A percentile compares a stretch with the other conserved stretches of the same genome.
Evolutionary conservation across 2,329 filamentous ascomycete species (phyloP).

Genomic region (Colletotrichum filicis): DNA sequence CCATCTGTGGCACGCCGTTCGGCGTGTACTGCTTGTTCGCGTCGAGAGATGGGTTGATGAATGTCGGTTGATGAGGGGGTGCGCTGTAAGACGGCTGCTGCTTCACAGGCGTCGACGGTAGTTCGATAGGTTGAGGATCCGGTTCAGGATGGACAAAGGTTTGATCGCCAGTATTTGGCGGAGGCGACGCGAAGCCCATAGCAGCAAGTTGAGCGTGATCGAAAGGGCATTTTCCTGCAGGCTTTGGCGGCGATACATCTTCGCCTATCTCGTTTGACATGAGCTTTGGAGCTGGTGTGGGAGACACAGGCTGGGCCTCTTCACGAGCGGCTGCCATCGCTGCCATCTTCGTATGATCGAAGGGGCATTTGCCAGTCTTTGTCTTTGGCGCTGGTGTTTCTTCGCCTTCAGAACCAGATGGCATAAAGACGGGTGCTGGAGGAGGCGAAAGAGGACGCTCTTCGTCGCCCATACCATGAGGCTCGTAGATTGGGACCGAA

Average conservation of each 20-base stretch:
- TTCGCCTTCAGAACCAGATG: slow-evolving; percentile 44
- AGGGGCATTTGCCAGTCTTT: slow-evolving; percentile 65
- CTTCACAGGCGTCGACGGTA: slow-evolving; percentile 38
- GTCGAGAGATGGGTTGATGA: slow-evolving; percentile 57
- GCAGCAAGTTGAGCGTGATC: slow-evolving; percentile 58
- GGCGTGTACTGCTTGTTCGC: slow-evolving; percentile 43
- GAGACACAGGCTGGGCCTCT: slow-evolving; percentile 55
- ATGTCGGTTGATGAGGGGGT: slow-evolving; percentile 57
- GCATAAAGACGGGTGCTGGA: slow-evolving; percentile 66
- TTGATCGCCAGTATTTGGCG: slow-evolving; percentile 28
- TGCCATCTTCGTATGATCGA: slow-evolving; percentile 61
- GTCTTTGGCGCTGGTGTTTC: slow-evolving; percentile 39
- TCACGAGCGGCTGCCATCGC: slow-evolving; percentile 41
- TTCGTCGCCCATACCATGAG: slow-evolving; percentile 47
- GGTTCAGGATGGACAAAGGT: slow-evolving; percentile 23
- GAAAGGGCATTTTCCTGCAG: slow-evolving; percentile 68
- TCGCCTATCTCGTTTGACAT: slow-evolving; percentile 52
- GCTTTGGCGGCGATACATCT: slow-evolving; percentile 38
- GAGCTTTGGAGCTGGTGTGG: slow-evolving; percentile 66
- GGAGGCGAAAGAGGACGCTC: slow-evolving; percentile 65
- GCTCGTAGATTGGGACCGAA: slow-evolving; percentile 73
- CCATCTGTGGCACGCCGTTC: slow-evolving; percentile 69
- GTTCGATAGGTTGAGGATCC: slow-evolving; percentile 30
- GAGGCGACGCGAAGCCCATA: slow-evolving; percentile 40
- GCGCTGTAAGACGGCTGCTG: slow-evolving; percentile 32